Evolutionary conservation across 768 basidiomycete genomes (phyloP).

Genomic region (Russula foetens): DNA sequence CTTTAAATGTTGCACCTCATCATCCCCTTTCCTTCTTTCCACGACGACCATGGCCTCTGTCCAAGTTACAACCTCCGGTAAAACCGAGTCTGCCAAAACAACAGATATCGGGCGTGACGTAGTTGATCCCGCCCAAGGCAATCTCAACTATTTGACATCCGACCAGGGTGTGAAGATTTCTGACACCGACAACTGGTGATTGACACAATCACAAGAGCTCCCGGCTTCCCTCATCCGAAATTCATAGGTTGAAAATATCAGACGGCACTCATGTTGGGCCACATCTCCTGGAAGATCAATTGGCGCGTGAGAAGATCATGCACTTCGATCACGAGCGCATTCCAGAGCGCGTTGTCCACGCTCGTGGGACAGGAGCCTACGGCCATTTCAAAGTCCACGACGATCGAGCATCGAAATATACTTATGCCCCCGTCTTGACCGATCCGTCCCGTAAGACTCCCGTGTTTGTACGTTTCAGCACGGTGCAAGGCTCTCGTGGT

Average conservation of each 20-base stretch:
- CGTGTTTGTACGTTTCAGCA: constrained; percentile 77
- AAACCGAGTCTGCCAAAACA: constrained; percentile 1
- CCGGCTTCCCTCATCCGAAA: background rate
- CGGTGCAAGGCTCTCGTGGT: constrained; percentile 76
- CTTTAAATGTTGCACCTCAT: background rate
- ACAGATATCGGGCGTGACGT: constrained; percentile 29
- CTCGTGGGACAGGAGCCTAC: constrained; percentile 72
- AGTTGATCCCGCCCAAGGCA: constrained; percentile 23
- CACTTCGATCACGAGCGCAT: constrained; percentile 87
- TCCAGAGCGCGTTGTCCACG: constrained; percentile 62
- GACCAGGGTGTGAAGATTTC: constrained; percentile 52
- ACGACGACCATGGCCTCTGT: background rate
- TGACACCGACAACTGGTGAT: constrained; percentile 61
- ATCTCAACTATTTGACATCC: constrained; percentile 38
- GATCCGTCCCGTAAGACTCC: constrained; percentile 68
- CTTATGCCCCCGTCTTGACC: constrained; percentile 60
- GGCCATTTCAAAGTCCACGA: constrained; percentile 75
- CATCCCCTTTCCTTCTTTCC: background rate
- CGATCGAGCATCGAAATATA: constrained; percentile 60
- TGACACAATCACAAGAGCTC: background rate
- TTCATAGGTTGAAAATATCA: constrained; percentile 45
- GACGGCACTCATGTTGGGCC: constrained; percentile 50
- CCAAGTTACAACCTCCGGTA: background rate
- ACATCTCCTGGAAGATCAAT: constrained; percentile 69
- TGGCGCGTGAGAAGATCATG: constrained; percentile 66